Conservation (phyloP, 352 stramenopile species). For the Phytophthora pini region DNA sequence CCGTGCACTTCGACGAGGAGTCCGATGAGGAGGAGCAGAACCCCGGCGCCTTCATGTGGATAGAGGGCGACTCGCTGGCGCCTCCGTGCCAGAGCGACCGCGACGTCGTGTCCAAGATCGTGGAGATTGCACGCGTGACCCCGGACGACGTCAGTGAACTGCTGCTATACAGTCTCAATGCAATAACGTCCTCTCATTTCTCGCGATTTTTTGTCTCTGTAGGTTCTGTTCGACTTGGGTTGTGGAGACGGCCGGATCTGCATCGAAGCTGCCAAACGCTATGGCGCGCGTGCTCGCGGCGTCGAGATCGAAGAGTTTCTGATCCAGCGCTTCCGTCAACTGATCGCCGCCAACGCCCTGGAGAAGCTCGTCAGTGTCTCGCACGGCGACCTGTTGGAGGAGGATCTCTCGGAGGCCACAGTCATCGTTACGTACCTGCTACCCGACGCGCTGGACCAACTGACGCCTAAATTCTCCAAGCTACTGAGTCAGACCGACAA, state of each 20-base stretch:
- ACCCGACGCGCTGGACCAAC: slow-evolving; percentile 52
- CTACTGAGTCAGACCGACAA: slow-evolving; percentile 41
- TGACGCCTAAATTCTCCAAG: slow-evolving; percentile 46
- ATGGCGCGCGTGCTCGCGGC: slow-evolving; percentile 49
- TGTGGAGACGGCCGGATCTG: slow-evolving; percentile 69
- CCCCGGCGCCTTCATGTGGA: slow-evolving; percentile 63
- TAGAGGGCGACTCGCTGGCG: slow-evolving; percentile 65
- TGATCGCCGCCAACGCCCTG: slow-evolving; percentile 44
- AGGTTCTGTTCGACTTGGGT: slow-evolving; percentile 65
- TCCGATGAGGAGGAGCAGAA: slow-evolving; percentile 52
- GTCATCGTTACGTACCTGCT: slow-evolving; percentile 70
- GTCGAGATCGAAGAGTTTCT: slow-evolving; percentile 68
- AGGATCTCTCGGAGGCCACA: slow-evolving; percentile 57
- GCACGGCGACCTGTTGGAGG: slow-evolving; percentile 55
- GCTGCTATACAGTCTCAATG: neutral
- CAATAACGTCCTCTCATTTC: neutral
- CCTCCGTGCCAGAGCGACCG: slow-evolving; percentile 67
- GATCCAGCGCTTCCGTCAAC: slow-evolving; percentile 50
- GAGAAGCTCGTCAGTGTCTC: slow-evolving; percentile 53
- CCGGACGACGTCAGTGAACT: slow-evolving; percentile 40
- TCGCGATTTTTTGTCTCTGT: slow-evolving; percentile 1
- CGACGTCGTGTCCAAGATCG: slow-evolving; percentile 62
- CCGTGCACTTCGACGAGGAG: slow-evolving; percentile 38
- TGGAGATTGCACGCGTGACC: slow-evolving; percentile 53
- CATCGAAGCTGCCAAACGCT: slow-evolving; percentile 53